Evolutionary conservation across 1,284 basidiomycete species (phyloP), one percentile per base, ranked within the genome.

Genomic region (Phylloporus gajari): DNA sequence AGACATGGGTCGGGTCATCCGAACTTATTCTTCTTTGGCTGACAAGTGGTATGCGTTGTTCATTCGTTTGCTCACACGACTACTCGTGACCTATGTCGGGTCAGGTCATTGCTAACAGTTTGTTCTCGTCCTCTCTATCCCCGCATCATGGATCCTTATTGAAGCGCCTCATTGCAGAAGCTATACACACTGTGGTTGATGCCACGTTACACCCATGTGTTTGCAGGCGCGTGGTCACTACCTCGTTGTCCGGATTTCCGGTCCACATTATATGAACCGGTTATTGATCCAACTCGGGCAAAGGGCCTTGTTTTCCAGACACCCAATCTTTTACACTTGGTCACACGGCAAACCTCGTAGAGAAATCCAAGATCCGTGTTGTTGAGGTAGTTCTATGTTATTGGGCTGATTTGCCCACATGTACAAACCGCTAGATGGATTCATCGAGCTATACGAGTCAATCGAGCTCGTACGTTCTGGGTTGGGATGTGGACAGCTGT

Each of bases 11-110:
- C 3, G 92, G n/a, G 7, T 82, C 92, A 2, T 86, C 96, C 6
- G 98, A 99, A 81, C 87, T 99, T 1, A 85, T 99, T 13, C 86
- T 99, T 35, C 91, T 95, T 30, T 99, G 97, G 97, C 94, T 97
- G 2, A 97, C 97, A 1, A 97, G 95, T 80, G 98, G 99, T 84
- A 90, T 97, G 83, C 94, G 93, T 70, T 97, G 99, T 82, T 90
- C 93, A 1, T 96, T 99, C 65, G 87, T 95, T 32, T 95, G 1
- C 96, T 97, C 0, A 89, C 97, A 0, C 90, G 95, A 64, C 84
- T 99, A 32, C 89, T 99, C 64, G 95, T 98, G 85, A 92, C 6
- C 89, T 99, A 60, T 89, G 91, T 65, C 91, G 96, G 7, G 89
- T 99, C 9, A 88, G 97, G 63, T 90, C 89, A 13, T 99, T 61